Percentiles rank a stretch among this genome's conserved stretches.
These are phyloP conservation scores for Botrytis fabae DNA, from an alignment of 2,329 filamentous ascomycete species.

Conservation along the genomic window DNA sequence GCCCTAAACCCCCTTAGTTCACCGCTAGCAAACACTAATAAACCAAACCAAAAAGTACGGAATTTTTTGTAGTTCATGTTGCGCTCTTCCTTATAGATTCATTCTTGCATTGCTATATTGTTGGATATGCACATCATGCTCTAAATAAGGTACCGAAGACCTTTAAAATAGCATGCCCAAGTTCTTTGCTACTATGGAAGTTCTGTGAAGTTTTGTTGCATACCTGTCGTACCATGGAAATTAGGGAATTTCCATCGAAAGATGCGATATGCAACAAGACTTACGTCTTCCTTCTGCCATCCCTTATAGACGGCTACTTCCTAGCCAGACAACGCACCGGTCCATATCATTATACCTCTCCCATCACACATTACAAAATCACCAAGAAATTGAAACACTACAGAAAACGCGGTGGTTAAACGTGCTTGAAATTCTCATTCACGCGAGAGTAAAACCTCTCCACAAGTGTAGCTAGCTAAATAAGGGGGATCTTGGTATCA, in stretches of 20 bases:
- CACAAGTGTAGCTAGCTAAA: constrained; percentile 11
- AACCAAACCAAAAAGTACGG: background rate
- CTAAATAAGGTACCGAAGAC: background rate
- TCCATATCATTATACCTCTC: background rate
- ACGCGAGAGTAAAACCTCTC: background rate
- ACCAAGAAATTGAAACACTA: background rate
- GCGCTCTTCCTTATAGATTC: background rate
- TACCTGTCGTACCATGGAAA: background rate
- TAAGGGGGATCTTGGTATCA: constrained; percentile 6
- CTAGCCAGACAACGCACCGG: background rate
- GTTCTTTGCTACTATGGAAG: background rate
- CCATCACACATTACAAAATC: background rate
- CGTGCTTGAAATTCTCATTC: background rate
- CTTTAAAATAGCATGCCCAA: background rate
- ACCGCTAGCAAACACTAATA: background rate
- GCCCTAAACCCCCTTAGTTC: background rate
- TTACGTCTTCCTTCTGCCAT: background rate
- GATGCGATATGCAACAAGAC: background rate
- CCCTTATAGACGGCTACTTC: background rate
- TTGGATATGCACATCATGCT: background rate
- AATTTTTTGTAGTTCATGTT: background rate
- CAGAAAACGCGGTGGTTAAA: background rate
- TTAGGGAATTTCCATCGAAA: background rate
- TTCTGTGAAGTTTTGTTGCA: background rate
- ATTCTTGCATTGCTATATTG: background rate